Base-by-base conservation (phyloP, 345 rosid species). In the Populus deltoides region DNA sequence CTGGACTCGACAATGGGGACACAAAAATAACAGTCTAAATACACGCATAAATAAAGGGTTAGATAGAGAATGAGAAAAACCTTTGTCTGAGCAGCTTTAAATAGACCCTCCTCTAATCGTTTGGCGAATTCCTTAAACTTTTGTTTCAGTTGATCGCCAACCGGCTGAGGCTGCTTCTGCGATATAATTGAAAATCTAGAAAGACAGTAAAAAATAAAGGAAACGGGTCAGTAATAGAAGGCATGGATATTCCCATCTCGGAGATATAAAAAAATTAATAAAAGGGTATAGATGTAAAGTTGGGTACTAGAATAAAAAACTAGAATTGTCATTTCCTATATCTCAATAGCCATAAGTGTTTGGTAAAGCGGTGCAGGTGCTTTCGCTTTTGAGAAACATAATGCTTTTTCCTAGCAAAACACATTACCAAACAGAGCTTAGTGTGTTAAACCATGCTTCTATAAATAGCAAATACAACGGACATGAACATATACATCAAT, bases 71-170 rank as follows among this genome's bases (percentile, higher is more conserved):
- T 35, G 61, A 24, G 41, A 10, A 71, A 74, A 79, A 91, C 99
- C 99, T 92, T 88, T n/a, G 95, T 55, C 45, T 2, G 75, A 68
- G 98, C 98, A 70, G 55, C 62, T 86, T 84, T 93, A 80, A 88
- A 91, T 35, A 96, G 82, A 71, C 98, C 94, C 73, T 92, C 97
- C 81, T 96, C 99, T 74, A 93, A 83, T 81, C 99, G 97, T 85
- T 81, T 96, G 51, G 91, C 90, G 66, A 92, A 63, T 80, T 89
- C 97, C 82, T 57, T 85, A 73, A 77, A 83, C 84, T 61, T 96
- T 49, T 75, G 75, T 77, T 83, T 84, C 81, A 86, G 85, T 73
- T 78, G 53, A 15, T 91, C 93, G 77, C 72, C 83, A 74, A 88
- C 72, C 35, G 88, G 80, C 66, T 82, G 85, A 39, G 79, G 72